Percentiles rank a stretch among this genome's conserved stretches.
phyloP scores from a whole-genome alignment of 768 basidiomycete genomes.

The Podaxis pistillaris region DNA sequence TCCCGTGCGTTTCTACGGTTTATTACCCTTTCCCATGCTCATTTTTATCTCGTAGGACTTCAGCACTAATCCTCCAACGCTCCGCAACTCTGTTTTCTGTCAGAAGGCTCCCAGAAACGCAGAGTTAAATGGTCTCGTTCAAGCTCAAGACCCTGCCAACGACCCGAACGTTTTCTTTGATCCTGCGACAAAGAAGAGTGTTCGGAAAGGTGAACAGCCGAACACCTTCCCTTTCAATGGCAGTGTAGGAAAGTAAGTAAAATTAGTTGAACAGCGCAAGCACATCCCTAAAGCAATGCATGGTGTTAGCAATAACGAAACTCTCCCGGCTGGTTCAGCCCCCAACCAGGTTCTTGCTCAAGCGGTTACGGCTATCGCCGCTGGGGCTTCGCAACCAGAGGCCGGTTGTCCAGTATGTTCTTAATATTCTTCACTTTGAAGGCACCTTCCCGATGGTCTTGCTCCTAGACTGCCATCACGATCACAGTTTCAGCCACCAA shows the following conservation, averaged over 20 bases:
- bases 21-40: neutral
- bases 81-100: conserved; percentile 58
- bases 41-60: conserved; percentile 40
- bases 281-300: neutral
- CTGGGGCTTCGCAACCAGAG: neutral
- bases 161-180: conserved; percentile 53
- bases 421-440: neutral
- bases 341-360: neutral
- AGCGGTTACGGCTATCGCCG: neutral
- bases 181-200: conserved; percentile 37
- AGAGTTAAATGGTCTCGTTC: conserved; percentile 47
- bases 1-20: conserved; percentile 33
- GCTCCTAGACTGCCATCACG: conserved; percentile 29
- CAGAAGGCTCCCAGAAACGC: conserved; percentile 49
- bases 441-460: too few relatives aligned
- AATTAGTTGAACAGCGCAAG: neutral
- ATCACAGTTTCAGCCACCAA: conserved; percentile 32
- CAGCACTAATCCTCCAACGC: conserved; percentile 45
- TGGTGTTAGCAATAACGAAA: too few relatives aligned
- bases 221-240: conserved; percentile 47
- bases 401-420: conserved; percentile 23
- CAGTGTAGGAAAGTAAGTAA: conserved; percentile 21
- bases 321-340: neutral
- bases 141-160: conserved; percentile 52
- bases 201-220: conserved; percentile 44